Base-by-base conservation (phyloP, 1,284 basidiomycete species). In the Anthracocystis setariae region DNA sequence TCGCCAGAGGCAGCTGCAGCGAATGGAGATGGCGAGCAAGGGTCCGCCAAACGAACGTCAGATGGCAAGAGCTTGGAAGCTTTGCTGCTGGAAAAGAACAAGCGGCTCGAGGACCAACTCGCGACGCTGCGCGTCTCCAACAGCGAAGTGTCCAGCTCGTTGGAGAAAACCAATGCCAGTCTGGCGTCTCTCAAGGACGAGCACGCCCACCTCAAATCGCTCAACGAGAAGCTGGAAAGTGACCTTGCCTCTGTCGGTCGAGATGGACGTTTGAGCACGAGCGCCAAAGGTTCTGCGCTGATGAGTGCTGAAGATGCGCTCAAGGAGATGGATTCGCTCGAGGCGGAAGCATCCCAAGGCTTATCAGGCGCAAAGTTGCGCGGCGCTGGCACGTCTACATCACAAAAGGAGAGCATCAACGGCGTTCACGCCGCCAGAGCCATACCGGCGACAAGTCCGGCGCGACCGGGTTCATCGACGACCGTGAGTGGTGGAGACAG, bases 21-120 rank as follows among this genome's bases (percentile, higher is more conserved):
- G 5, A 46, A 43, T 38, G 46, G 42, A 9, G 43, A 54, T 18
- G 43, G 42, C n/a, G 55, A 53, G 24, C 32, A 42, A 10, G 12
- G 23, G 15, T 29, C 49, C 17, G 38, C 10, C 17, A 58, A 46
- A 32, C 35, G 29, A 13, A 2, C 48, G 1, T 21, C 45, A 23
- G 56, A 74, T 25, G 91, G 88, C 21, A 91, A 90, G 81, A 92
- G 93, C 0, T 87, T 98, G 0, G 95, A 98, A 83, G 89, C 89
- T 24, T 88, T 98, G 1, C 87, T 98, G 25, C 92, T 94, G 2
- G 90, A 88, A 47, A 98, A 97, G 86, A 98, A 98, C 84, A 92
- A 92, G 79, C 89, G 91, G 46, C 88, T 98, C n/a, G 87, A 93
- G 43, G 94, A 98, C 75, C 93, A 98, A 79, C 85, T 98, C 39